Evolutionary conservation across 352 stramenopile species (phyloP), one percentile per base, ranked within the genome.

Genomic region (Phytophthora pistaciae): DNA sequence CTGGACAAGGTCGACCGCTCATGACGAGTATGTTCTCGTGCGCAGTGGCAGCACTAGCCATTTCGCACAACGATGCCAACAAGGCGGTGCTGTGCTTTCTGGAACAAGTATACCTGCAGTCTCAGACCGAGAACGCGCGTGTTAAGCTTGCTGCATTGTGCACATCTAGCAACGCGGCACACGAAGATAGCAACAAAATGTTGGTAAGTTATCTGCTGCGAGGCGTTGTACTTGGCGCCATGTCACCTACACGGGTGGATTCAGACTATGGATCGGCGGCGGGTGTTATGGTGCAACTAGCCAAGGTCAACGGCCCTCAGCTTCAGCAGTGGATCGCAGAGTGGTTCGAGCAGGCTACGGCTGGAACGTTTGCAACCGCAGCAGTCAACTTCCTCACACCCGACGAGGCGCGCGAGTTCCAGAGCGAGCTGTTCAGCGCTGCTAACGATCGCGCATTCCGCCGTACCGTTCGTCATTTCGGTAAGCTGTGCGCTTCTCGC

Each of bases 21-120:
- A 77, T 98, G 31, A 77, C 77, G 20, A 89, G 82, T 2, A 60
- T 98, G 5, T 84, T 99, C 16, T 83, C 95, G 50, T 98, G 85
- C 31, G 93, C 94, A 4, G 76, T 94, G 10, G 67, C 94, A 25
- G 93, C 94, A 8, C 90, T 99, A 58, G 79, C 91, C 31, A 81
- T 99, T 50, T 91, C 96, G 16, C 97, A 99, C 80, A 92, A 96
- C 40, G 96, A 98, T 69, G 95, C 96, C 3, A 98, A 98, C 70
- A 97, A 97, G 66, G 95, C 90, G 14, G 96, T 95, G 33, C 66
- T 99, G 29, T 97, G 90, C 66, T 99, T 98, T 77, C 55, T 99
- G 18, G 93, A 99, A 61, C 66, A 82, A 70, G 63, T 78, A 5
- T 78, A 80, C 27, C 56, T 54, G 40, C 65, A 80, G 33, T 72